phyloP scores from a whole-genome alignment of 768 basidiomycete species.

The Cyathus striatus region DNA sequence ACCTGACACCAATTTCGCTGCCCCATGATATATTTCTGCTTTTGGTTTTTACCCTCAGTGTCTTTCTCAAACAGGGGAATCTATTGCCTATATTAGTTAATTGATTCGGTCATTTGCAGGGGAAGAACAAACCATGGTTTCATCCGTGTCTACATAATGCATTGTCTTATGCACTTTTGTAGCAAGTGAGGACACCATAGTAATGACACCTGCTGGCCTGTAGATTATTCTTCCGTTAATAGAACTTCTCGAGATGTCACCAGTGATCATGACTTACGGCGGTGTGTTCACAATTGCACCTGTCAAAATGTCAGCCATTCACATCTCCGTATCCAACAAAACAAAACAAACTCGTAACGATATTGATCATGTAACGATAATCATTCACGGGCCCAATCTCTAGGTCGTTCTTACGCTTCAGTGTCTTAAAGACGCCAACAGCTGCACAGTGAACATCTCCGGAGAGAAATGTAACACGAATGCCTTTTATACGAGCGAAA shows the following conservation, averaged over 20 bases:
- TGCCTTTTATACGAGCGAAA: constrained; percentile 53
- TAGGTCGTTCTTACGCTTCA: constrained; percentile 41
- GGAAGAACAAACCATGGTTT: constrained; percentile 54
- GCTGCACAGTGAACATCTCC: constrained; percentile 95
- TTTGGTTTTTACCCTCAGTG: constrained; percentile 69
- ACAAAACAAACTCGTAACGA: constrained; percentile 62
- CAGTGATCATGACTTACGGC: constrained; percentile 50
- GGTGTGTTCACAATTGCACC: constrained; percentile 93
- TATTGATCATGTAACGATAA: constrained; percentile 86
- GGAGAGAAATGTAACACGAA: constrained; percentile 81
- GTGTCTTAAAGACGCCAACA: constrained; percentile 72
- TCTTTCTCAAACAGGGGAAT: constrained; percentile 74
- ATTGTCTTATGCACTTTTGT: constrained; percentile 83
- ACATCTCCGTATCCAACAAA: not conserved
- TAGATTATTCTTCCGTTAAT: constrained; percentile 13
- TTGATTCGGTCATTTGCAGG: not conserved
- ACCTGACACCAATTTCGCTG: constrained; percentile 84
- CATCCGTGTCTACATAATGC: constrained; percentile 79
- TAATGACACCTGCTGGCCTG: constrained; percentile 69
- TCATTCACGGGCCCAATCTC: constrained; percentile 55
- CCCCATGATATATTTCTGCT: constrained; percentile 82
- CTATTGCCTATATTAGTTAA: constrained; percentile 25
- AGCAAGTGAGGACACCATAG: constrained; percentile 76
- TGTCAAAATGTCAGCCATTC: constrained; percentile 15
- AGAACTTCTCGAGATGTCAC: not conserved